phyloP scores from a whole-genome alignment of 2,329 filamentous ascomycete genomes.

The Rutstroemia sp. region DNA sequence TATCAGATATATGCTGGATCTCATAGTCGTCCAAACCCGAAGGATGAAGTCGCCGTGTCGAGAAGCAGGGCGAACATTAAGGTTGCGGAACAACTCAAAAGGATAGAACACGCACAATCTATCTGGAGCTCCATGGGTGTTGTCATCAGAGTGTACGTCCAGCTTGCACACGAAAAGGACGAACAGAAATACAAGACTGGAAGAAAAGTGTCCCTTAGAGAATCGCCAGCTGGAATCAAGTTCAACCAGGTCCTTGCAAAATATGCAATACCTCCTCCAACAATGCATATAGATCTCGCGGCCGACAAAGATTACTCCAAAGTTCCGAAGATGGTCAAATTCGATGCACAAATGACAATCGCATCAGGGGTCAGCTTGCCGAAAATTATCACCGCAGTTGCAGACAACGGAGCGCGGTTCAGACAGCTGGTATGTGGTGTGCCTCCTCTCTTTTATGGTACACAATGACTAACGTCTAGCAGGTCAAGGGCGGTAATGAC shows the following conservation, averaged over 20 bases:
- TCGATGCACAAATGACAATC: constrained; percentile 72
- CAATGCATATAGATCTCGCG: constrained; percentile 73
- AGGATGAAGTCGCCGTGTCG: constrained; percentile 67
- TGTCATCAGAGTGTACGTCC: constrained; percentile 60
- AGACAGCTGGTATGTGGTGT: constrained; percentile 61
- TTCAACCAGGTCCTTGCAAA: constrained; percentile 56
- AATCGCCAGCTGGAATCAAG: constrained; percentile 53
- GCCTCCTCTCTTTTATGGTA: not conserved
- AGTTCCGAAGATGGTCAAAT: constrained; percentile 65
- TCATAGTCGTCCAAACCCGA: constrained; percentile 58
- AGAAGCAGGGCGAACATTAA: constrained; percentile 66
- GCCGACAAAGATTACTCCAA: constrained; percentile 66
- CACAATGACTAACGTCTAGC: constrained; percentile 16
- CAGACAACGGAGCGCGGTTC: constrained; percentile 69
- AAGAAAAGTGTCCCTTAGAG: constrained; percentile 54
- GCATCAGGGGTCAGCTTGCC: constrained; percentile 87
- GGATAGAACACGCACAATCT: constrained; percentile 40
- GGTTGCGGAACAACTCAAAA: constrained; percentile 52
- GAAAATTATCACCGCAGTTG: constrained; percentile 81
- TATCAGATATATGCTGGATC: constrained; percentile 89
- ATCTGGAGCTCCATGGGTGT: constrained; percentile 69
- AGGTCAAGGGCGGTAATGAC: constrained; percentile 91
- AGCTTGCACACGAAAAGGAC: constrained; percentile 58
- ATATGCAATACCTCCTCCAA: constrained; percentile 76
- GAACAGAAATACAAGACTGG: constrained; percentile 60